Base-by-base conservation (phyloP, 345 rosid species). In the Salix suchowensis region DNA sequence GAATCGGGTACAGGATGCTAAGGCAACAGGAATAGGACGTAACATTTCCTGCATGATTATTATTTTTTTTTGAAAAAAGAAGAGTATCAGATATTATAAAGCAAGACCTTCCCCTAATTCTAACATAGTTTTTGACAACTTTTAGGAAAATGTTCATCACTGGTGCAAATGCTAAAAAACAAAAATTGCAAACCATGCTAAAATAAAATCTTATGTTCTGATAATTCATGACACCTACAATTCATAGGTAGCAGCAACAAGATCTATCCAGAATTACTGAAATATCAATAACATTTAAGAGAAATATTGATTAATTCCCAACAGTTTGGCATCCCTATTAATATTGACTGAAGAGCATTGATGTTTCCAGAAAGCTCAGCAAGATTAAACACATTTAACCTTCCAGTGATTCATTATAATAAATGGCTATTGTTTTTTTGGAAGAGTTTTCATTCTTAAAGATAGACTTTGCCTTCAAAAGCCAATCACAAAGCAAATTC, bases 1-100 rank as follows among this genome's bases (percentile, higher is more conserved):
- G 85, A 93, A 94, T 76, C 98, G 83, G 46, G 99, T 92, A 83
- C 97, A 94, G 21, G 99, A 96, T 74, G 99, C 99, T 77, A 96
- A 85, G 67, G 99, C 99, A 77, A 96, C 98, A 0, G 98, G 99
- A 80, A 94, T 92, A 24, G 99, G 99, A 36, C 98, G 98, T 50
- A 96, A 88, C 98, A 96, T 94, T 85, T 96, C 99, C 97, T 96
- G 87, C 71, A 72, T 26, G 44, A 71, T 18, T 24, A 24, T 7
- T 12, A n/a, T n/a, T 13, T 40, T 10, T 42, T 11, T 36, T 0
- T 1, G 62, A 79, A 52, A n/a, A 60, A 19, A 70, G 10, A 10
- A 65, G 1, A 70, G 65, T 15, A 52, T 64, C 36, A 67, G 48
- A 71, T 23, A 24, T 14, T 14, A 34, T 42, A 65, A 54, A 69